A percentile compares a stretch with the other conserved stretches of the same genome.
Evolutionary conservation across 179 eudicot genomes (phyloP).

Genomic region (Actinidia arguta): DNA sequence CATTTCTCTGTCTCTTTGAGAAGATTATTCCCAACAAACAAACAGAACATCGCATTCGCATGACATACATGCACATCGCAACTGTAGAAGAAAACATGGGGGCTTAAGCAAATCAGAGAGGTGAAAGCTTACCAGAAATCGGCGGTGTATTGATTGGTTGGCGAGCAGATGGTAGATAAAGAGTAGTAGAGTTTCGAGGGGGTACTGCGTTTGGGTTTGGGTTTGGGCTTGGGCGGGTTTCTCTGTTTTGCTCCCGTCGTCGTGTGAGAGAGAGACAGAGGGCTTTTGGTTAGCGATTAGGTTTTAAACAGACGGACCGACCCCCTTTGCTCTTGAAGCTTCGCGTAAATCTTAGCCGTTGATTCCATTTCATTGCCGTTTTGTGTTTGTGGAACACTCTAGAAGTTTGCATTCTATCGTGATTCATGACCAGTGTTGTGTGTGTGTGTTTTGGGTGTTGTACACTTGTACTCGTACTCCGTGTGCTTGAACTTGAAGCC

Average conservation of each 20-base stretch:
- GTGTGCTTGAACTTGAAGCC: no score
- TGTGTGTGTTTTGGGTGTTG: no score
- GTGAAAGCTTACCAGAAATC: background rate
- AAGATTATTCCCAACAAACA: background rate
- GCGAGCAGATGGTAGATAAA: background rate
- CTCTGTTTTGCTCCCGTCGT: background rate
- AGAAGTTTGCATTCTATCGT: slow-evolving; percentile 12
- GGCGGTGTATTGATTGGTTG: background rate
- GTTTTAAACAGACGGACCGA: slow-evolving; percentile 12
- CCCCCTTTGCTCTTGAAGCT: slow-evolving; percentile 32
- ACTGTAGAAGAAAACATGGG: background rate
- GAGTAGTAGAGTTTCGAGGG: background rate
- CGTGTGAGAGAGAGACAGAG: background rate
- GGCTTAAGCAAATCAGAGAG: background rate
- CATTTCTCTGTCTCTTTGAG: background rate
- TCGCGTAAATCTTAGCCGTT: slow-evolving; percentile 36
- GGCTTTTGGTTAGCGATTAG: slow-evolving; percentile 10
- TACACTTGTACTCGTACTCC: no score
- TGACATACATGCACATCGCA: no score
- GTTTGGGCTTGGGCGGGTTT: background rate
- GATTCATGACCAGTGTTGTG: no score
- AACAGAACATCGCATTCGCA: no score
- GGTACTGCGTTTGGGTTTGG: no score
- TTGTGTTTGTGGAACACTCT: slow-evolving; percentile 30
- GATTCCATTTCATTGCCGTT: background rate